Percentiles rank a stretch among this genome's conserved stretches.
phyloP scores from a whole-genome alignment of 257 asterid species.

The Solanum virginianum region DNA sequence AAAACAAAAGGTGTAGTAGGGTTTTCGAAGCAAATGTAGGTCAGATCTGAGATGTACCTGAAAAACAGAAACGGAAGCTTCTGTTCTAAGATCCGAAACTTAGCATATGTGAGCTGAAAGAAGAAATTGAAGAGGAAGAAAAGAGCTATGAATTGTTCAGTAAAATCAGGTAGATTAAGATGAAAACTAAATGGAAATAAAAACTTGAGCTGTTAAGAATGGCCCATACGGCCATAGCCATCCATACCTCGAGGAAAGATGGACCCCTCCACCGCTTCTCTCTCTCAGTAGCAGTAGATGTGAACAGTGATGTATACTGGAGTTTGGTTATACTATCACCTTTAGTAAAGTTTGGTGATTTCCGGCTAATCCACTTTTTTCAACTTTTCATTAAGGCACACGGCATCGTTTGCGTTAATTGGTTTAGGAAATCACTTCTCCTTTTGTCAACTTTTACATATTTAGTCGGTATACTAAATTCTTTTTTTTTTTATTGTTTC shows the following conservation, averaged over 20 bases:
- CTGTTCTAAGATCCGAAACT: constrained; percentile 8
- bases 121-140: background rate
- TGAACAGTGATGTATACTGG: background rate
- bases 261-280: background rate
- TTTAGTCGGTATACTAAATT: no score
- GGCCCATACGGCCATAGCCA: background rate
- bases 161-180: background rate
- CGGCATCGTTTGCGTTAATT: background rate
- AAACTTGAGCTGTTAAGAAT: background rate
- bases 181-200: background rate
- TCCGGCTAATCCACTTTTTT: background rate
- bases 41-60: constrained; percentile 71
- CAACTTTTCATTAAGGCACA: background rate
- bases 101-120: constrained; percentile 7
- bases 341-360: background rate
- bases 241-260: background rate
- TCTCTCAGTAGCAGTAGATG: background rate
- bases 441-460: background rate
- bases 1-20: background rate
- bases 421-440: background rate
- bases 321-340: background rate
- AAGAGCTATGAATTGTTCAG: background rate
- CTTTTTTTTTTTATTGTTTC: no score
- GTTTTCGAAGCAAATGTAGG: constrained; percentile 16
- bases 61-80: constrained; percentile 4